phyloP scores from a whole-genome alignment of 176 grass and related monocot species.

The Phyllostachys edulis region DNA sequence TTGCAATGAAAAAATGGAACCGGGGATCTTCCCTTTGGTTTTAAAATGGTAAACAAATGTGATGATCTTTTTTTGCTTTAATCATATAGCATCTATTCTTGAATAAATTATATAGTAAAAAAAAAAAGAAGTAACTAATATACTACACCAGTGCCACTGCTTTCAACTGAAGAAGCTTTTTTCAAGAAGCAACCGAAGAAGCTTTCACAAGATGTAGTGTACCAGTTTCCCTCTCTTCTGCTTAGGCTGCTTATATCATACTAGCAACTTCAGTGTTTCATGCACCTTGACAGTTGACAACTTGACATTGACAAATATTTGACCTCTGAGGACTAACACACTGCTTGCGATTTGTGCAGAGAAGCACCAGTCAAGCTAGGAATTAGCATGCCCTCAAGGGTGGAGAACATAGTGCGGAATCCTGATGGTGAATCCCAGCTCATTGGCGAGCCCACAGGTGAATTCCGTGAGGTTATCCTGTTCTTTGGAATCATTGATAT shows the following conservation, averaged over 20 bases:
- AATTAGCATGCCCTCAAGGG: conserved; percentile 74
- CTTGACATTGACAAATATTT: background rate
- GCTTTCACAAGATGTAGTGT: background rate
- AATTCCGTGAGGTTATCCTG: conserved; percentile 66
- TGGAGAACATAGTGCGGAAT: conserved; percentile 59
- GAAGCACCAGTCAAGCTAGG: conserved; percentile 56
- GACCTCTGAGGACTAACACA: background rate
- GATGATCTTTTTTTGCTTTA: background rate
- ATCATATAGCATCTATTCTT: background rate
- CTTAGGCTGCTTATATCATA: background rate
- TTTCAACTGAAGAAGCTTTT: background rate
- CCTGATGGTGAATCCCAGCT: conserved; percentile 43
- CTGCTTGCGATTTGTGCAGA: conserved; percentile 32
- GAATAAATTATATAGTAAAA: background rate
- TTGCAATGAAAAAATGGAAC: no score
- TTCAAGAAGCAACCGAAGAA: background rate
- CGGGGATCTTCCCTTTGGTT: background rate
- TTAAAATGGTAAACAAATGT: background rate
- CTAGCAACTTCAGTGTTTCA: background rate
- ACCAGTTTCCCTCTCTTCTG: background rate
- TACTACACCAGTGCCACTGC: background rate
- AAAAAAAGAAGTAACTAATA: background rate
- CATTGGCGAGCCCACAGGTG: conserved; percentile 69
- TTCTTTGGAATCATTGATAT: conserved; percentile 96
- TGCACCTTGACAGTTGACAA: background rate